Conservation (phyloP, 768 basidiomycete species). For the Naganishia kalamii region DNA sequence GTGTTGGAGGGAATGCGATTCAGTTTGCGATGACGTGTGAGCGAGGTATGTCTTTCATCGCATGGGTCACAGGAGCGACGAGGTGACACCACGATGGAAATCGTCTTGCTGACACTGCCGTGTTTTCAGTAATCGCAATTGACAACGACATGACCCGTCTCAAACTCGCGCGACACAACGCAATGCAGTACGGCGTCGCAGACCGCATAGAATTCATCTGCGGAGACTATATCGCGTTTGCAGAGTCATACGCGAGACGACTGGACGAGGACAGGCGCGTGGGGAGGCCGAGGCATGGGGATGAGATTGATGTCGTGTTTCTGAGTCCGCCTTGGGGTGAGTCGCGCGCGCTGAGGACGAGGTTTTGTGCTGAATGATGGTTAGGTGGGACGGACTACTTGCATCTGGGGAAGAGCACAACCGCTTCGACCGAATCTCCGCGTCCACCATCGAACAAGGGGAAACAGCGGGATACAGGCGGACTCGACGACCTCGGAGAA, state of each 20-base stretch:
- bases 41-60: constrained; percentile 71
- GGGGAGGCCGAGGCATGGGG: constrained; percentile 12
- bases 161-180: constrained; percentile 87
- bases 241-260: constrained; percentile 48
- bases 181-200: constrained; percentile 84
- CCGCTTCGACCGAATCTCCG: constrained; percentile 2
- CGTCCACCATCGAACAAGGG: neutral
- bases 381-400: constrained; percentile 43
- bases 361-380: too few species aligned
- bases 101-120: neutral
- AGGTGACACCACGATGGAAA: neutral
- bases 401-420: constrained; percentile 16
- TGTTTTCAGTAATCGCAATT: constrained; percentile 73
- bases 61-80: too few species aligned
- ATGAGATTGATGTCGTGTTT: constrained; percentile 75
- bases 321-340: constrained; percentile 95
- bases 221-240: constrained; percentile 76
- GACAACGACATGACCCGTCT: constrained; percentile 80
- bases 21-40: constrained; percentile 95
- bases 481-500: constrained; percentile 3
- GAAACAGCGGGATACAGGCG: neutral
- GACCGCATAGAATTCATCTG: constrained; percentile 92
- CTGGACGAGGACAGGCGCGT: constrained; percentile 16
- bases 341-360: too few species aligned
- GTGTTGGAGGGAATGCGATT: constrained; percentile 95